Evolutionary conservation across 2,329 filamentous ascomycete genomes (phyloP).

Genomic region (Tympanopsis confertula): DNA sequence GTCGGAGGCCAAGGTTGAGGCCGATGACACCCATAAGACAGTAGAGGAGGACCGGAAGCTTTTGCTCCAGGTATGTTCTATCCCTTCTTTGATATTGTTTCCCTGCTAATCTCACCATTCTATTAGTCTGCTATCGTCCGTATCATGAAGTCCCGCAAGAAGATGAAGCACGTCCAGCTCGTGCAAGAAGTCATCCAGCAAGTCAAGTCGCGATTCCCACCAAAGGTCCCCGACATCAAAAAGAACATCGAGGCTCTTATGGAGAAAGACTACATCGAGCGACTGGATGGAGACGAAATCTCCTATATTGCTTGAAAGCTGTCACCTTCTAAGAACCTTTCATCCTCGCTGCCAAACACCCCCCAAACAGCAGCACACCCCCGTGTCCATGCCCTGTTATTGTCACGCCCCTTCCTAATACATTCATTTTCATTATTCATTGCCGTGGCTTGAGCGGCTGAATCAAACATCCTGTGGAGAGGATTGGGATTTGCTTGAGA

Average conservation of each 20-base stretch:
- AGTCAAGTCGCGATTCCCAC: conserved; percentile 84
- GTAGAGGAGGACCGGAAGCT: conserved; percentile 97
- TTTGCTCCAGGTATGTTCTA: conserved; percentile 72
- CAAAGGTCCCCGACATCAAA: conserved; percentile 92
- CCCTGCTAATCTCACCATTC: conserved; percentile 3
- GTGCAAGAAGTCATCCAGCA: conserved; percentile 93
- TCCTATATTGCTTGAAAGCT: conserved; percentile 79
- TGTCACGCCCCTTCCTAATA: no score
- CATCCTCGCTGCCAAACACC: no score
- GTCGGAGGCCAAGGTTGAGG: conserved; percentile 90
- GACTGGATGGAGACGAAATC: conserved; percentile 84
- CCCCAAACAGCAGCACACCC: no score
- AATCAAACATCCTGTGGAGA: no score
- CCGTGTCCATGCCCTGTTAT: no score
- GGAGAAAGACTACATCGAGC: conserved; percentile 97
- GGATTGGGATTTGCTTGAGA: no score
- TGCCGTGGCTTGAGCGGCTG: no score
- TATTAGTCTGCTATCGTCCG: conserved; percentile 87
- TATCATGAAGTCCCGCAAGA: conserved; percentile 99
- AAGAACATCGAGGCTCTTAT: conserved; percentile 98
- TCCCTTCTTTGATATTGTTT: conserved; percentile 1
- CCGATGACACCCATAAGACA: conserved; percentile 96
- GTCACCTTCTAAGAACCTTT: no score
- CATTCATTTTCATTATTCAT: no score
- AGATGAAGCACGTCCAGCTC: conserved; percentile 92